A percentile compares a stretch with the other conserved stretches of the same genome.
Evolutionary conservation across 805 yeast genomes (phyloP).

Genomic region (Wickerhamiella qilinensis): DNA sequence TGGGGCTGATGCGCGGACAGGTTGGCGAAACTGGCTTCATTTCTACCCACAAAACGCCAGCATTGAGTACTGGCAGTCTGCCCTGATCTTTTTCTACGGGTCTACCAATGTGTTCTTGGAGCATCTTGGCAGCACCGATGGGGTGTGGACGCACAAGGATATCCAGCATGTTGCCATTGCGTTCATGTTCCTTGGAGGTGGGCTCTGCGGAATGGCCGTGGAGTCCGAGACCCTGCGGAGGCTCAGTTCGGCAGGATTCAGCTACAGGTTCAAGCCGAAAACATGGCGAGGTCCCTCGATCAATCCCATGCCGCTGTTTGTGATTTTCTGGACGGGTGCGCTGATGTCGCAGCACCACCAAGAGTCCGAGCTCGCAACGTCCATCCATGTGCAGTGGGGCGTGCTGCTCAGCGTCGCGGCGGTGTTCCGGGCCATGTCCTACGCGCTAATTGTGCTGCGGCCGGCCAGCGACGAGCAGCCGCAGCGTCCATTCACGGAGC

Average conservation of each 20-base stretch:
- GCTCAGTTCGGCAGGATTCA: constrained; percentile 13
- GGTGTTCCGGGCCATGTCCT: constrained; percentile 52
- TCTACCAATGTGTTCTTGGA: constrained; percentile 79
- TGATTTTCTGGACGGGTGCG: constrained; percentile 91
- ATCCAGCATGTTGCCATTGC: constrained; percentile 85
- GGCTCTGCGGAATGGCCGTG: constrained; percentile 73
- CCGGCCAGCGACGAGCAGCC: constrained; percentile 24
- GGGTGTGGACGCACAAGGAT: constrained; percentile 79
- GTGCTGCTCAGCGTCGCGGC: constrained; percentile 68
- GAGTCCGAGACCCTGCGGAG: constrained; percentile 33
- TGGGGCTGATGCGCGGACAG: background rate
- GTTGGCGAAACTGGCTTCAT: constrained; percentile 1
- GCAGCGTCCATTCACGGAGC: constrained; percentile 72
- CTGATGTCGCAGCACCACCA: constrained; percentile 93
- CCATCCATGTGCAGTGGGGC: constrained; percentile 89
- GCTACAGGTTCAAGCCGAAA: constrained; percentile 5
- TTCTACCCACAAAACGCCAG: constrained; percentile 34
- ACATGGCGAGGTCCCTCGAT: constrained; percentile 38
- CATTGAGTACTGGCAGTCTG: constrained; percentile 74
- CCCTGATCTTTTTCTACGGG: constrained; percentile 75
- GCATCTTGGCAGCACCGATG: constrained; percentile 64
- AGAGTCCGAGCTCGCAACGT: constrained; percentile 60
- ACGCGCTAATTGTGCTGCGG: constrained; percentile 34
- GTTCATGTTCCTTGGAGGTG: constrained; percentile 80
- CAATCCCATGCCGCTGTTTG: constrained; percentile 87